Percentiles rank a stretch among this genome's conserved stretches.
phyloP scores from a whole-genome alignment of 2,329 filamentous ascomycete genomes.

The Penicillium janthinellum region DNA sequence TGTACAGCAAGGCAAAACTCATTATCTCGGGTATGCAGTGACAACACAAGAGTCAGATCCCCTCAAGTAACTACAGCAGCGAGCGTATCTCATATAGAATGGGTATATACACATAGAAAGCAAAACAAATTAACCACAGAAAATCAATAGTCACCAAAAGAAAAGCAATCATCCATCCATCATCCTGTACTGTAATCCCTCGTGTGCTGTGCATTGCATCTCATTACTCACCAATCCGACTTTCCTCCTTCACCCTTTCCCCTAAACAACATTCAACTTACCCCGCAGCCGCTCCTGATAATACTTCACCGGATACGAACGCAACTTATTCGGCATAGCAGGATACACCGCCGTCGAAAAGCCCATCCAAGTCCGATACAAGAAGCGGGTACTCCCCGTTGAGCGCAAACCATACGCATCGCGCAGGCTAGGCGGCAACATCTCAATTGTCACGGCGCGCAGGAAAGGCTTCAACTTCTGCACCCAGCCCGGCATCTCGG shows the following conservation, averaged over 20 bases:
- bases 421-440: conserved; percentile 37
- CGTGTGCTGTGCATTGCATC: neutral
- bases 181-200: neutral
- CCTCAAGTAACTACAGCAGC: conserved; percentile 7
- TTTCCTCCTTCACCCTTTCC: neutral
- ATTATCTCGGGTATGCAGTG: neutral
- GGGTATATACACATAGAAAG: conserved; percentile 19
- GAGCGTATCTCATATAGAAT: conserved; percentile 19
- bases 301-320: conserved; percentile 35
- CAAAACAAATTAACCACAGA: neutral
- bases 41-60: too few relatives aligned
- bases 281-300: conserved; percentile 35
- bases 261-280: conserved; percentile 29
- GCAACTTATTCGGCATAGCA: conserved; percentile 33
- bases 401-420: conserved; percentile 39
- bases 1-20: neutral
- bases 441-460: conserved; percentile 35
- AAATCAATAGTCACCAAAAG: conserved; percentile 8
- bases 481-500: conserved; percentile 34
- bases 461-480: conserved; percentile 35
- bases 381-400: conserved; percentile 26
- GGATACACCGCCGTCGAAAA: conserved; percentile 38
- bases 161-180: conserved; percentile 8
- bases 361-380: conserved; percentile 37
- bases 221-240: neutral